These are phyloP conservation scores for Micromonas commoda DNA, from an alignment of 139 green algal species.

Conservation along the genomic window DNA sequence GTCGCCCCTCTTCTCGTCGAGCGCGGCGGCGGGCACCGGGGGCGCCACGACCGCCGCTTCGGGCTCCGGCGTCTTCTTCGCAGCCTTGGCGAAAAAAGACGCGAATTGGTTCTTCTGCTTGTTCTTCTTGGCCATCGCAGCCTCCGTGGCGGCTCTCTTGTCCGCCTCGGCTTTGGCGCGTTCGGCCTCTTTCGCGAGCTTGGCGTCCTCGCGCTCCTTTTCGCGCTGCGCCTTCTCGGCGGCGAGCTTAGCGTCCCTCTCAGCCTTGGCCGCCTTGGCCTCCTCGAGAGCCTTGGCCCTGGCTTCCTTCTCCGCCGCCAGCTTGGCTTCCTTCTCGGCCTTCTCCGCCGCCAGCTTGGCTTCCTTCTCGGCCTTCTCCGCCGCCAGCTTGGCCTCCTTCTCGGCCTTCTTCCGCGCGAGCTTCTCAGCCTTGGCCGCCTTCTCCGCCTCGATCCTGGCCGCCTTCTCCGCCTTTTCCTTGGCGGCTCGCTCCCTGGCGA, in stretches of 20 bases:
- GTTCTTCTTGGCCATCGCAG: too few species aligned
- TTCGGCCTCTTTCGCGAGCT: background rate
- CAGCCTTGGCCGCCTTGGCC: background rate
- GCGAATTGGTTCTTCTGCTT: too few species aligned
- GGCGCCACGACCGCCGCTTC: too few species aligned
- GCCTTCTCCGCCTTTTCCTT: background rate
- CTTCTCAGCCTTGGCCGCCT: background rate
- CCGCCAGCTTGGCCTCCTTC: background rate
- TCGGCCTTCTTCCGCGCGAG: background rate
- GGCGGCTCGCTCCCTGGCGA: too few species aligned
- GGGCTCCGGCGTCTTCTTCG: too few species aligned
- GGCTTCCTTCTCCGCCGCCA: background rate
- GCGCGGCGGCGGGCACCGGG: too few species aligned
- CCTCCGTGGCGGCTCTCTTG: too few species aligned
- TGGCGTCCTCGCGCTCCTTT: background rate
- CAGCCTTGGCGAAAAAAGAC: too few species aligned
- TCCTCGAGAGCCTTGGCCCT: background rate
- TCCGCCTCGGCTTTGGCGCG: background rate
- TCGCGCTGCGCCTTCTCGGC: background rate
- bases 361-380: background rate
- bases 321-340: background rate
- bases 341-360: background rate
- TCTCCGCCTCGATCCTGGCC: background rate
- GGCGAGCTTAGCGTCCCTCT: background rate
- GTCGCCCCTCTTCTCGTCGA: too few species aligned